Conservation (phyloP, 2,329 filamentous ascomycete species). For the Fusarium falciforme region DNA sequence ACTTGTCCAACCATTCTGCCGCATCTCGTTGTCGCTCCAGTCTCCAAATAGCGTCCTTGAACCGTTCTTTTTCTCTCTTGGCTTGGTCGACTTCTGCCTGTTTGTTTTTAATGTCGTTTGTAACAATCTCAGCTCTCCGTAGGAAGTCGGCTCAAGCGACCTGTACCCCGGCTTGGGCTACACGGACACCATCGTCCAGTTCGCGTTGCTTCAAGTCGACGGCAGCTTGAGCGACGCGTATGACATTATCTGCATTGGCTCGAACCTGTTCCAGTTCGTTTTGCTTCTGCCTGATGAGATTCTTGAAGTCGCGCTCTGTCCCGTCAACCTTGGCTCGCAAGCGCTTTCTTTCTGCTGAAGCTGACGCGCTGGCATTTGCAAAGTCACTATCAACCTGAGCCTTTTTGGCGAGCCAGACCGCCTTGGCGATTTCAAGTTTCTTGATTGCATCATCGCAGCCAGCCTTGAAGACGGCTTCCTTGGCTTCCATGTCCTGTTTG, state of each 20-base stretch:
- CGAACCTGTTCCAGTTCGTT: neutral
- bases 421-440: neutral
- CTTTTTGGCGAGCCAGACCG: neutral
- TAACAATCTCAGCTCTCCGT: neutral
- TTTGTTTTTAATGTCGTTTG: neutral
- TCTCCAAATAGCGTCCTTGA: neutral
- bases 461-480: neutral
- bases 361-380: neutral
- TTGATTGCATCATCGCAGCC: neutral
- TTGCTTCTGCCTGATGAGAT: neutral
- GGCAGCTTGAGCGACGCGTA: neutral
- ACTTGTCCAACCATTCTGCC: neutral
- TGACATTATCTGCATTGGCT: neutral
- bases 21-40: neutral
- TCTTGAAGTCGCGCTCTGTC: neutral
- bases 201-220: neutral
- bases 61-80: neutral
- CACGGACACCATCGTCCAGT: neutral
- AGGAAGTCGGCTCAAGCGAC: neutral
- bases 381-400: neutral
- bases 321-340: neutral
- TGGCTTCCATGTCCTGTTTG: neutral
- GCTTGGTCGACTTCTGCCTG: neutral
- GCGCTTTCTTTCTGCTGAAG: neutral
- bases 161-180: neutral